Percentiles rank a stretch among this genome's conserved stretches.
Conservation (phyloP, 139 green algal species). For the Haematococcus lacustris region DNA sequence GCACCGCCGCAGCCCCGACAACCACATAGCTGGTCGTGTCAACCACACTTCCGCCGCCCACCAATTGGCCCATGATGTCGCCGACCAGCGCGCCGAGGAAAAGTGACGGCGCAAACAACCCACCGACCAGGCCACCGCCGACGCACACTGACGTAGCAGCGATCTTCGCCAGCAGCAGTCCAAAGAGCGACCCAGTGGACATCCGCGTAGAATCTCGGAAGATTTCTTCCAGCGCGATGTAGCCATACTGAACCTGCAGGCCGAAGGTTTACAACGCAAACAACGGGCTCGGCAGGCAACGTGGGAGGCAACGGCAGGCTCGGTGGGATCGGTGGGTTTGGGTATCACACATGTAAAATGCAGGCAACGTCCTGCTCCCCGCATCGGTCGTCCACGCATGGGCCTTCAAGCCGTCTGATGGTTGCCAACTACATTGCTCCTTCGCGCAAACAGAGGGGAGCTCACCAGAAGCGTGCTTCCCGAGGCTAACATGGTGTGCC, state of each 20-base stretch:
- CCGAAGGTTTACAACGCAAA: no score
- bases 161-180: conserved; percentile 84
- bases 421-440: no score
- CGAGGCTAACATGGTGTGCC: no score
- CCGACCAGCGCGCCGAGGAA: conserved; percentile 78
- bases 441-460: no score
- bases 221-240: conserved; percentile 54
- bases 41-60: conserved; percentile 20
- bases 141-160: conserved; percentile 73
- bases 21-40: conserved; percentile 49
- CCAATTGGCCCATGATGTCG: conserved; percentile 26
- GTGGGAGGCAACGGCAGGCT: no score
- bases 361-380: no score
- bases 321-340: no score
- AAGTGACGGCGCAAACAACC: conserved; percentile 89
- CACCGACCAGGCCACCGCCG: conserved; percentile 76
- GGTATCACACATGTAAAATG: no score
- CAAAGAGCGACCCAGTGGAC: conserved; percentile 25
- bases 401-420: no score
- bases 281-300: no score
- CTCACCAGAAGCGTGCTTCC: no score
- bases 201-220: conserved; percentile 39
- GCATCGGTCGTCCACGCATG: no score
- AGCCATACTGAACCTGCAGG: conserved; percentile 51
- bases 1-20: conserved; percentile 54